Base-by-base conservation (phyloP, 1,284 basidiomycete genomes). In the Pseudozyma sp. region DNA sequence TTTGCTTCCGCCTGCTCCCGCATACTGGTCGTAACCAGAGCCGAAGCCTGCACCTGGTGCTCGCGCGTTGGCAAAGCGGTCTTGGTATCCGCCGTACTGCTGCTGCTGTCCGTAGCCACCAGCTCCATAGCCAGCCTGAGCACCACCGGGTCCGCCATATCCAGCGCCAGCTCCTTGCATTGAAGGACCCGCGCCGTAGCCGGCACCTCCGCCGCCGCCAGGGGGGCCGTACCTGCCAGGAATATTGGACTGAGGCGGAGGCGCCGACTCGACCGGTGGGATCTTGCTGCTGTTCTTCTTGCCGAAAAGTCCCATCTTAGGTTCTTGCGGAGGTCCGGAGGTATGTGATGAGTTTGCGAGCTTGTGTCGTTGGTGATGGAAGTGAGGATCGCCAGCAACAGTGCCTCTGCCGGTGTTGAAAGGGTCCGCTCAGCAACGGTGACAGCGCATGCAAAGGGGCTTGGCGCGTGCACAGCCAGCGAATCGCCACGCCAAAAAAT, bases 21-120 rank as follows among this genome's bases (percentile, higher is more conserved):
- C 63, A 37, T 73, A 71, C 54, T 59, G 59, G 42, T 81, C 79
- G 57, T 79, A 81, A 19, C 72, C 75, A 0, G 57, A 55, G 16
- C 79, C 79, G 34, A 81, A 70, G 31, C 68, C 68, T 3, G 57
- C 44, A 33, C 40, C 34, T 4, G 79, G 79, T n/a, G 79, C 66
- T 17, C 66, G 58, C 1, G 77, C 77, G 39, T 77, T 69, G 24
- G 71, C 65, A 42, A 78, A 81, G 14, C 68, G 62, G 34, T 69
- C 67, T 37, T 68, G 69, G 34, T 67, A 67, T 14, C 66, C 70
- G 7, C 62, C 54, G 16, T 71, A 53, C 19, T 59, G 60, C 30
- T 60, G 59, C 54, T 67, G 59, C 54, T 67, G 64, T 19, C 57
- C 61, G 35, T 64, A 54, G 33, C 55, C 52, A 6, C 42, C 54